Percentiles rank a stretch among this genome's conserved stretches.
Conservation (phyloP, 495 filamentous ascomycete genomes). For the Penicillium malachiteum region DNA sequence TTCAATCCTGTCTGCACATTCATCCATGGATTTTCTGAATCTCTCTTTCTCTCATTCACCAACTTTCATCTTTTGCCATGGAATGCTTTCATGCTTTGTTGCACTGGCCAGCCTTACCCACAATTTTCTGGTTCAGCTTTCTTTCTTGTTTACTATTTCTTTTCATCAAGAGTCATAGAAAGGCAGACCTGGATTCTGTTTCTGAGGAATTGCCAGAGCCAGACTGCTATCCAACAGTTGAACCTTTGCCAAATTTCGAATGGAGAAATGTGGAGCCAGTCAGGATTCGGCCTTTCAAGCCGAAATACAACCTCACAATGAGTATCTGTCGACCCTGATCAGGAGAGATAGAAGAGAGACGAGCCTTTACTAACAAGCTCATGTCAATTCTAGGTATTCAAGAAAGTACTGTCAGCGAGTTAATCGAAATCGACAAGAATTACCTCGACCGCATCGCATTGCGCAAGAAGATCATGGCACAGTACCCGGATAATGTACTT, state of each 20-base stretch:
- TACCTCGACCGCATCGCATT: constrained; percentile 55
- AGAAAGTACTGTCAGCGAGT: constrained; percentile 47
- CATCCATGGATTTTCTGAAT: too few relatives aligned
- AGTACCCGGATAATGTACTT: constrained; percentile 37
- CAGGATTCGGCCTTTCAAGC: constrained; percentile 64
- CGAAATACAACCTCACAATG: constrained; percentile 71
- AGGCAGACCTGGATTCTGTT: neutral
- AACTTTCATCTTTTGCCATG: neutral
- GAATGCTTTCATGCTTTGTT: neutral
- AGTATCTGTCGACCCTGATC: constrained; percentile 37
- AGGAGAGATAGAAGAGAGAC: neutral
- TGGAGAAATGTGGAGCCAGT: constrained; percentile 53
- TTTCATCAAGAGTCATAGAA: neutral
- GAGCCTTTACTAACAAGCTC: neutral
- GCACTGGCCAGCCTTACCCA: neutral
- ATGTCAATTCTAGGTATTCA: constrained; percentile 10
- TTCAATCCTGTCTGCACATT: too few relatives aligned
- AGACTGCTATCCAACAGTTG: constrained; percentile 38
- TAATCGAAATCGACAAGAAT: constrained; percentile 64
- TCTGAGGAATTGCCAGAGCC: neutral
- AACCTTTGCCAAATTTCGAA: constrained; percentile 55
- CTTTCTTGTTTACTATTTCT: neutral
- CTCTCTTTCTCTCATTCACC: too few relatives aligned
- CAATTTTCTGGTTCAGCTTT: constrained; percentile 4
- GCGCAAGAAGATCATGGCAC: constrained; percentile 48